Evolutionary conservation across 1,284 basidiomycete genomes (phyloP).

Genomic region (Lentinus polychrous): DNA sequence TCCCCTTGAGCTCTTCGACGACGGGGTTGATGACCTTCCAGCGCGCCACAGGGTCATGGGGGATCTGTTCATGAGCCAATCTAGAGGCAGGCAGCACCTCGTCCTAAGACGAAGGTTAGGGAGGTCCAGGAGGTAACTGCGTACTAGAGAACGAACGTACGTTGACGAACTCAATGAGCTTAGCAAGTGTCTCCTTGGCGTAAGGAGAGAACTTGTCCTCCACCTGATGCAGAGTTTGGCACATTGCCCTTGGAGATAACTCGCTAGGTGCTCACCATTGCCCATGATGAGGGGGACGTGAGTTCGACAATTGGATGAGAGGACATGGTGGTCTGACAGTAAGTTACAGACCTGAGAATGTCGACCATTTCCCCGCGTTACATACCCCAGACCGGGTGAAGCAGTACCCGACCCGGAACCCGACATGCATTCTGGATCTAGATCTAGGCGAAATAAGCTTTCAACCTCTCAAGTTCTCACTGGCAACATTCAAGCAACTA

Average conservation of each 20-base stretch:
- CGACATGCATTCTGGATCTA: no score
- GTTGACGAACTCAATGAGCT: constrained; percentile 82
- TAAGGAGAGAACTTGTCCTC: constrained; percentile 88
- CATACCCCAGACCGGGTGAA: no score
- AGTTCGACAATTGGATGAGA: constrained; percentile 64
- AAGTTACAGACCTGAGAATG: neutral
- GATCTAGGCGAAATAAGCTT: no score
- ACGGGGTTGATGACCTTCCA: constrained; percentile 85
- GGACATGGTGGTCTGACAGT: constrained; percentile 30
- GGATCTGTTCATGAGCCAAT: constrained; percentile 80
- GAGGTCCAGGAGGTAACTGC: neutral
- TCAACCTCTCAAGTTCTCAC: no score
- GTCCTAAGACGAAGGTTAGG: constrained; percentile 44
- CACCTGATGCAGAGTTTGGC: constrained; percentile 49
- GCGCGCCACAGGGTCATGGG: constrained; percentile 65
- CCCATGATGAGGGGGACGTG: constrained; percentile 78
- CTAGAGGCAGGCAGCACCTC: constrained; percentile 80
- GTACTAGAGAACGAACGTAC: constrained; percentile 33
- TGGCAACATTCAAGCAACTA: no score
- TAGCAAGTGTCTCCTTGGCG: constrained; percentile 81
- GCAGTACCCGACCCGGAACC: no score
- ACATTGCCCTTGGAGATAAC: no score
- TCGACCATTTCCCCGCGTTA: no score
- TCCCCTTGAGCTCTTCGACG: constrained; percentile 81
- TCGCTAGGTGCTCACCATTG: constrained; percentile 53